A percentile compares a stretch with the other conserved stretches of the same genome.
These are phyloP conservation scores for Calonectria ilicicola DNA, from an alignment of 2,329 filamentous ascomycete species.

Conservation along the genomic window DNA sequence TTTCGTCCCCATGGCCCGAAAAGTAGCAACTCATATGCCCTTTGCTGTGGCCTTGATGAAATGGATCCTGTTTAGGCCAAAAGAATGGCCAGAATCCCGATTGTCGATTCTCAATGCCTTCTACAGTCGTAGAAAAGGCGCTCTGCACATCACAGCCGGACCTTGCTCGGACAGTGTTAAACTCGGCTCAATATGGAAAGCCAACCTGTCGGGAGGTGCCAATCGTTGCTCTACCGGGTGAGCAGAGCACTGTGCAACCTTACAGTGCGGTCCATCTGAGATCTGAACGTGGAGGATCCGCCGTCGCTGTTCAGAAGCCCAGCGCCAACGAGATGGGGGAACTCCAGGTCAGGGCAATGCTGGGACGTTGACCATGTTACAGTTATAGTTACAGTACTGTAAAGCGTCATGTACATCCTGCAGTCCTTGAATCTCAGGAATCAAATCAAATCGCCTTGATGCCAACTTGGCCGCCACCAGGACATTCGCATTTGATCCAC, in stretches of 20 bases:
- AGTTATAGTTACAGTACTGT: background rate
- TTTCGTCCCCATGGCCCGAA: background rate
- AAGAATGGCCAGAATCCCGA: background rate
- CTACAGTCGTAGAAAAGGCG: no score
- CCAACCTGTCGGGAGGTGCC: slow-evolving; percentile 13
- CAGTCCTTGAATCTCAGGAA: slow-evolving; percentile 23
- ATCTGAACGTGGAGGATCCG: slow-evolving; percentile 27
- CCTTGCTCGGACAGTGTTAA: slow-evolving; percentile 7
- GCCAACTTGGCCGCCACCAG: slow-evolving; percentile 16
- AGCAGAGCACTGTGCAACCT: slow-evolving; percentile 26
- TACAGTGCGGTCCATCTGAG: slow-evolving; percentile 23
- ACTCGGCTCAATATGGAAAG: background rate
- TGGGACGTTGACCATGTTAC: background rate
- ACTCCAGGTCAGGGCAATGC: slow-evolving; percentile 12
- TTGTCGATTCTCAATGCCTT: background rate
- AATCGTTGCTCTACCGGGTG: slow-evolving; percentile 9
- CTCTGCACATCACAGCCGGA: background rate
- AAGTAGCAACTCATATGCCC: background rate
- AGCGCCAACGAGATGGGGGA: slow-evolving; percentile 18
- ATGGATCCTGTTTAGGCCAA: background rate
- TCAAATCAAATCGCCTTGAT: slow-evolving; percentile 22
- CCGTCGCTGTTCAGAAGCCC: slow-evolving; percentile 15
- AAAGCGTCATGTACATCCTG: background rate
- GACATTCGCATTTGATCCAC: slow-evolving; percentile 30
- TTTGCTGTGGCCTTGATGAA: background rate